These are phyloP conservation scores for Alternaria postmessia DNA, from an alignment of 2,329 filamentous ascomycete species.

Conservation along the genomic window DNA sequence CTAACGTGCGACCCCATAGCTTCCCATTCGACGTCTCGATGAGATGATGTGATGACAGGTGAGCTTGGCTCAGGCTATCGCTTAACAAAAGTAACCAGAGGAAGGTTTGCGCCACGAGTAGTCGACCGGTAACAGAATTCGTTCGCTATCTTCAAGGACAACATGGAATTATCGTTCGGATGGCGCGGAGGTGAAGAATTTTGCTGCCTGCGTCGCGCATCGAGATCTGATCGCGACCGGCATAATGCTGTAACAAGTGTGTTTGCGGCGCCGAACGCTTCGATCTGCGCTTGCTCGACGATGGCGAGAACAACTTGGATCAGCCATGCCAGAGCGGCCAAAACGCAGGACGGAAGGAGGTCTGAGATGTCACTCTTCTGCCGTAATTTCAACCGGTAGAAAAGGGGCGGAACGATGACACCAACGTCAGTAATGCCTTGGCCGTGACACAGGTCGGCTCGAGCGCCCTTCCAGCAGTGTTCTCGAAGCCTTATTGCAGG, in stretches of 20 bases:
- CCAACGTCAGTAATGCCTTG: slow-evolving; percentile 5
- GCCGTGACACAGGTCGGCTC: slow-evolving; percentile 25
- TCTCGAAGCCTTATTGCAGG: slow-evolving; percentile 34
- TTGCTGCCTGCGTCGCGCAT: slow-evolving; percentile 17
- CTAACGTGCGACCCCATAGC: slow-evolving; percentile 24
- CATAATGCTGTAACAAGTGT: slow-evolving; percentile 17
- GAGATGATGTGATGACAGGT: slow-evolving; percentile 26
- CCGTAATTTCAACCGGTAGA: slow-evolving; percentile 33
- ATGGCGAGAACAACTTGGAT: slow-evolving; percentile 25
- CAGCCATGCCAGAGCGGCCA: slow-evolving; percentile 11
- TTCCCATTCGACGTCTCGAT: slow-evolving; percentile 32
- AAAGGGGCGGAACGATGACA: slow-evolving; percentile 21
- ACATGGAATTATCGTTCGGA: slow-evolving; percentile 23
- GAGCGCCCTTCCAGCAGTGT: slow-evolving; percentile 41
- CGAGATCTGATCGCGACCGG: slow-evolving; percentile 11
- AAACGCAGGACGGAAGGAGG: slow-evolving; percentile 19
- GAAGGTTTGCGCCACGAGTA: slow-evolving; percentile 3
- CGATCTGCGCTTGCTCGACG: slow-evolving; percentile 2
- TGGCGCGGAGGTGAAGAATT: slow-evolving; percentile 24
- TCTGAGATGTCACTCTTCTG: slow-evolving; percentile 28
- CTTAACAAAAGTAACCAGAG: slow-evolving; percentile 11
- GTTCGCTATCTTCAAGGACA: slow-evolving; percentile 25
- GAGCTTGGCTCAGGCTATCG: slow-evolving; percentile 31
- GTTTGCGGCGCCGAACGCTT: slow-evolving; percentile 18
- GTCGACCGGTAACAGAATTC: slow-evolving; percentile 2